Percentiles rank a stretch among this genome's conserved stretches.
Evolutionary conservation across 345 rosid genomes (phyloP).

Genomic region (Linum lewisii): DNA sequence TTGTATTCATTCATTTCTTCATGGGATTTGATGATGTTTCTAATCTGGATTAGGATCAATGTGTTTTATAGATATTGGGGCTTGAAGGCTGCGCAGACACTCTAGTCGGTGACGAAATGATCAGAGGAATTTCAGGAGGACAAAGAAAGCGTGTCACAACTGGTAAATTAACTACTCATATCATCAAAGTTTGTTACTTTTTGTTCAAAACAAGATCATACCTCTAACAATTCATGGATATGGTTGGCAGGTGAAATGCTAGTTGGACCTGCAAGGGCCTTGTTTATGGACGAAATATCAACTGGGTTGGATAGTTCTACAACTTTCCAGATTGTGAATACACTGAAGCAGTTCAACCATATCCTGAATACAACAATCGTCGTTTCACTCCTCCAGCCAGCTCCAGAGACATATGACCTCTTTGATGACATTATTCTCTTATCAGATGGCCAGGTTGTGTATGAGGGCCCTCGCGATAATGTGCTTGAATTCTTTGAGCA

Average conservation of each 20-base stretch:
- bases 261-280: not conserved
- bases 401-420: conserved; percentile 1
- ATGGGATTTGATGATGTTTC: not conserved
- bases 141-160: conserved; percentile 3
- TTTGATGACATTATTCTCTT: not conserved
- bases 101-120: not conserved
- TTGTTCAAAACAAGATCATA: not conserved
- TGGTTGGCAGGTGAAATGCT: conserved; percentile 3
- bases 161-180: too few species aligned
- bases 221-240: too few species aligned
- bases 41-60: not conserved
- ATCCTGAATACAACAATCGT: not conserved
- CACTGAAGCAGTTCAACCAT: not conserved
- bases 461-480: not conserved
- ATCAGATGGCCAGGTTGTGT: conserved; percentile 1
- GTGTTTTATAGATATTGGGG: not conserved
- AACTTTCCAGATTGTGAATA: not conserved
- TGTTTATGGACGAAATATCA: not conserved
- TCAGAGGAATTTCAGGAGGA: not conserved
- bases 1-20: not conserved
- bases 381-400: not conserved
- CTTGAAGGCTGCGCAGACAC: not conserved
- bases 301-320: not conserved
- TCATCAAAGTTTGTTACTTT: not conserved
- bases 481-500: too few species aligned